Conservation (phyloP, 2,329 filamentous ascomycete genomes). For the Setomelanomma holmii region DNA sequence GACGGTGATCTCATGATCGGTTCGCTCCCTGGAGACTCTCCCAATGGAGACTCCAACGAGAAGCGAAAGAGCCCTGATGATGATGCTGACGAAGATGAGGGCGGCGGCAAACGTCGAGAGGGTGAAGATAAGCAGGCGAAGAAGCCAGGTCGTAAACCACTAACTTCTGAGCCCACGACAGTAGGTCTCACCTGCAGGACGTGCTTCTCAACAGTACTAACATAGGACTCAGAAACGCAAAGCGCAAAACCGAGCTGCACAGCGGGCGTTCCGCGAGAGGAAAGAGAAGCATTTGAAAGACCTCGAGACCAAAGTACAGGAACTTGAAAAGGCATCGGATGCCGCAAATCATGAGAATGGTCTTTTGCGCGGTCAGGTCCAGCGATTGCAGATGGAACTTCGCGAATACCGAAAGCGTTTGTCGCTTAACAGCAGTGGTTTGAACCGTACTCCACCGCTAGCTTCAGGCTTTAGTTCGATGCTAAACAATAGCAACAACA, state of each 20-base stretch:
- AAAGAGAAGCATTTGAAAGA: constrained; percentile 72
- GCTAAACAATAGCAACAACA: constrained; percentile 70
- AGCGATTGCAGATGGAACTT: constrained; percentile 83
- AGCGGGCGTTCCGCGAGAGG: constrained; percentile 67
- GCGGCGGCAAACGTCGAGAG: constrained; percentile 77
- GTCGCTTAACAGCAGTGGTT: constrained; percentile 63
- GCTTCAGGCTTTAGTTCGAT: constrained; percentile 54
- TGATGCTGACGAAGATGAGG: constrained; percentile 70
- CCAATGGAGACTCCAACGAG: constrained; percentile 57
- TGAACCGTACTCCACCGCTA: constrained; percentile 57
- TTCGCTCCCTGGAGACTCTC: constrained; percentile 68
- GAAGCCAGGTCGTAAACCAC: constrained; percentile 94
- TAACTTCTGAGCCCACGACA: constrained; percentile 93
- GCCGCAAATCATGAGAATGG: constrained; percentile 85
- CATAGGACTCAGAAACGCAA: constrained; percentile 77
- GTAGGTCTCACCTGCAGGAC: constrained; percentile 65
- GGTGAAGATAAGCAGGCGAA: constrained; percentile 85
- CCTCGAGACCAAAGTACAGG: constrained; percentile 71
- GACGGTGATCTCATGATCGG: constrained; percentile 74
- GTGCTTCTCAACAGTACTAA: constrained; percentile 27
- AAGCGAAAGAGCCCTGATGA: constrained; percentile 78
- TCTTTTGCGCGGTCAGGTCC: constrained; percentile 83
- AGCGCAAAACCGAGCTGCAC: constrained; percentile 71
- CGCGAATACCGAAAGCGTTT: constrained; percentile 90
- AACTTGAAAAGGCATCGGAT: constrained; percentile 81